A percentile compares a stretch with the other conserved stretches of the same genome.
These are phyloP conservation scores for Stenocarpella maydis DNA, from an alignment of 2,329 filamentous ascomycete genomes.

Conservation along the genomic window DNA sequence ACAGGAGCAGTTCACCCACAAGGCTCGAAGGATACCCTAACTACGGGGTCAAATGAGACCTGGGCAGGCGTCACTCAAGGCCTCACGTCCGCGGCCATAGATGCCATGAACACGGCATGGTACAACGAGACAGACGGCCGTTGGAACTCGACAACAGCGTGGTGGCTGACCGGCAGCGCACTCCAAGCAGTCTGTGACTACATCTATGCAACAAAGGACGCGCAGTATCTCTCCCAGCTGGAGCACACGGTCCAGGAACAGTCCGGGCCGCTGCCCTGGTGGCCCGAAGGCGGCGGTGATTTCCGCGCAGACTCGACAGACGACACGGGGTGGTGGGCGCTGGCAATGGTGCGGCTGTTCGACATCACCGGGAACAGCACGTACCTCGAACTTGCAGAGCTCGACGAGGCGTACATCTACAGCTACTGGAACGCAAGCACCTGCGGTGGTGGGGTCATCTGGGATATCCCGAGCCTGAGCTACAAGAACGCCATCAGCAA, in stretches of 20 bases:
- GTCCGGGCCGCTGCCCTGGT: conserved; percentile 45
- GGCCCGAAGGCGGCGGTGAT: conserved; percentile 48
- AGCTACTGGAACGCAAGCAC: conserved; percentile 54
- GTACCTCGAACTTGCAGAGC: conserved; percentile 62
- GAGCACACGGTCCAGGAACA: conserved; percentile 46
- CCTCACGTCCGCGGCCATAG: conserved; percentile 39
- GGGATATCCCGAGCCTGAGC: conserved; percentile 58
- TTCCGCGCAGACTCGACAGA: conserved; percentile 56
- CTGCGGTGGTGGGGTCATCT: conserved; percentile 64
- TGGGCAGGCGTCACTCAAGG: conserved; percentile 20
- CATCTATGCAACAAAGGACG: conserved; percentile 44
- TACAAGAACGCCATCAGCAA: conserved; percentile 66
- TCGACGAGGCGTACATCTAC: conserved; percentile 65
- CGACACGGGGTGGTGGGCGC: conserved; percentile 71
- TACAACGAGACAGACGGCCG: conserved; percentile 44
- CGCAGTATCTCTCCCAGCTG: conserved; percentile 44
- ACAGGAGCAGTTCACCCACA: background rate
- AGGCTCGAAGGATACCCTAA: background rate
- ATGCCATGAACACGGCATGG: conserved; percentile 47
- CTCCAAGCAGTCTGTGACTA: conserved; percentile 48
- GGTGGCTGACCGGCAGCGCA: conserved; percentile 51
- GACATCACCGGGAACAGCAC: conserved; percentile 60
- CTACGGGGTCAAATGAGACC: background rate
- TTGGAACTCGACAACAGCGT: conserved; percentile 46
- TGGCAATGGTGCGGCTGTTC: conserved; percentile 64